Percentiles rank a stretch among this genome's conserved stretches.
Evolutionary conservation across 345 rosid genomes (phyloP).

Genomic region (Passiflora organensis): DNA sequence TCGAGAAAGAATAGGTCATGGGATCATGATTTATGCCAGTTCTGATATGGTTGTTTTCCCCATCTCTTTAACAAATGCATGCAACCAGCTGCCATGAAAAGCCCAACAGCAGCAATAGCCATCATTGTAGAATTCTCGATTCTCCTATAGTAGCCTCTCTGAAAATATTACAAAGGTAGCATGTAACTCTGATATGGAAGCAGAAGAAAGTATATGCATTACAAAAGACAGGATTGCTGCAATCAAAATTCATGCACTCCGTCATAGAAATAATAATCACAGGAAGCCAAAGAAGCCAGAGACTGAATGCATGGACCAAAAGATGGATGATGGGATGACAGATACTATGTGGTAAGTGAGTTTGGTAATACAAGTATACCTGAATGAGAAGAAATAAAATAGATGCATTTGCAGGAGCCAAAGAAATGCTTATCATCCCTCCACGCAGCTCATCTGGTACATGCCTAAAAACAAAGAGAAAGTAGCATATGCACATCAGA

Average conservation of each 20-base stretch:
- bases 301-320: too few relatives aligned
- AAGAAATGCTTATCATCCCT: constrained; percentile 88
- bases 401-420: constrained; percentile 77
- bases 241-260: too few relatives aligned
- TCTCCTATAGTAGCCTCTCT: constrained; percentile 66
- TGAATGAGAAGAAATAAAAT: constrained; percentile 53
- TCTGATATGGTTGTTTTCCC: constrained; percentile 90
- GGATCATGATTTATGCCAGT: constrained; percentile 65
- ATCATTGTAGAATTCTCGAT: constrained; percentile 69
- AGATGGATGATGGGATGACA: too few relatives aligned
- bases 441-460: constrained; percentile 91
- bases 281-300: too few relatives aligned
- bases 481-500: not conserved
- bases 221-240: too few relatives aligned
- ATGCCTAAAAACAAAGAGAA: constrained; percentile 44
- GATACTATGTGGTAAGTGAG: too few relatives aligned
- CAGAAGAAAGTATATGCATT: too few relatives aligned
- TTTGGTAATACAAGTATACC: constrained; percentile 30
- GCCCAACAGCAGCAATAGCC: constrained; percentile 55
- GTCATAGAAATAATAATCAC: too few relatives aligned
- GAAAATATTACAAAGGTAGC: constrained; percentile 22
- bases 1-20: not conserved
- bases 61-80: constrained; percentile 70
- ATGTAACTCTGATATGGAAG: too few relatives aligned
- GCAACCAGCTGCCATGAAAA: constrained; percentile 69